These are phyloP conservation scores for Xylariaceae sp. DNA, from an alignment of 2,329 filamentous ascomycete genomes.

Conservation along the genomic window DNA sequence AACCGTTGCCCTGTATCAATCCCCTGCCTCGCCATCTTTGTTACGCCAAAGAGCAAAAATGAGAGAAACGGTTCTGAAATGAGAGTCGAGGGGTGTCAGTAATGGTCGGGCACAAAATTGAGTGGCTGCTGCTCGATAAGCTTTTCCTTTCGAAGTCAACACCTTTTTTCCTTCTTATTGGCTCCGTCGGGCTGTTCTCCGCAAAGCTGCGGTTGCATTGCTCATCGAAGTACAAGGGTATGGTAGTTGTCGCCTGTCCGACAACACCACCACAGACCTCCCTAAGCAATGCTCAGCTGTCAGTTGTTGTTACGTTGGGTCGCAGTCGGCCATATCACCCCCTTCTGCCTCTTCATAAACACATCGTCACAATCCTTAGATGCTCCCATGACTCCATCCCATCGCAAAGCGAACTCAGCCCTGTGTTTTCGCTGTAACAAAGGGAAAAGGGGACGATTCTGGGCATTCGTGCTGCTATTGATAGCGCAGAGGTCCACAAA, in stretches of 20 bases:
- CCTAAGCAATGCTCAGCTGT: slow-evolving; percentile 1
- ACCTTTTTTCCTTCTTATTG: slow-evolving; percentile 10
- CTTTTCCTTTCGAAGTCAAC: slow-evolving; percentile 14
- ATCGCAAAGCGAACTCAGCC: slow-evolving; percentile 21
- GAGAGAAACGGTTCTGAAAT: too few relatives aligned
- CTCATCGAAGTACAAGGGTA: slow-evolving; percentile 12
- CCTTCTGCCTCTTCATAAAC: too few relatives aligned
- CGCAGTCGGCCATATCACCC: not conserved
- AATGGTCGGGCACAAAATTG: slow-evolving; percentile 21
- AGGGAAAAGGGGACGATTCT: not conserved
- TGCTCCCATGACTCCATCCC: slow-evolving; percentile 9
- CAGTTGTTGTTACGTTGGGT: slow-evolving; percentile 4
- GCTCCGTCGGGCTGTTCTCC: slow-evolving; percentile 18
- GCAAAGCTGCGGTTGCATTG: slow-evolving; percentile 20
- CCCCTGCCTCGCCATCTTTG: slow-evolving; percentile 1
- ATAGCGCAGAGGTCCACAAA: slow-evolving; percentile 25
- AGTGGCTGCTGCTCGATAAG: slow-evolving; percentile 15
- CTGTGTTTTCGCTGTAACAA: slow-evolving; percentile 2
- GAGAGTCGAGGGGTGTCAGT: too few relatives aligned
- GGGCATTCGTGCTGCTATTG: slow-evolving; percentile 22
- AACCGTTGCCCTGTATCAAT: slow-evolving; percentile 19
- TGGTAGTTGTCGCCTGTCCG: too few relatives aligned
- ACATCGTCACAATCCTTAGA: slow-evolving; percentile 10
- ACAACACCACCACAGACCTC: slow-evolving; percentile 8
- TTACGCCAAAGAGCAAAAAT: too few relatives aligned